Evolutionary conservation across 169 alveolate genomes (phyloP), one percentile per base, ranked within the genome.

Genomic region (Cryptosporidium muris): DNA sequence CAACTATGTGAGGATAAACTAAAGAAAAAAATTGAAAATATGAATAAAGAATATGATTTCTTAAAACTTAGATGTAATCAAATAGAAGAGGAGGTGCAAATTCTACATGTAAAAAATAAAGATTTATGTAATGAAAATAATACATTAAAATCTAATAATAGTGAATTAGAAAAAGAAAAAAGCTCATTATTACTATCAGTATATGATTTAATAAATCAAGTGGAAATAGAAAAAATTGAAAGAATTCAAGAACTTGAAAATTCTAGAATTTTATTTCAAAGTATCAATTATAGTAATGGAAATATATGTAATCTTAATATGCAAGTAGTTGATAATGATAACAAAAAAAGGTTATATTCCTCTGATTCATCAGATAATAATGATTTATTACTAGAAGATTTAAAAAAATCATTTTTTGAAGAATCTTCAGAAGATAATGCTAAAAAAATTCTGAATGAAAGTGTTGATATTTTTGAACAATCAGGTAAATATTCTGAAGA

Each of bases 191-290:
- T 74, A 8, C 11, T n/a, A 3, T 74, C 85, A 12, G 85, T 74
- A 43, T 74, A 74, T 74, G 85, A 74, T 56, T 74, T 74, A 60
- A 74, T 74, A 40, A 74, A 60, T 74, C 85, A 74, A n/a, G 51
- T 74, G 34, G 85, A 74, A 12, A 58, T 58, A 43, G 85, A 74
- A 45, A 74, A 74, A 64, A 74, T 74, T n/a, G 85, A 74, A 42
- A 74, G 85, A 49, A 74, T 74, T 37, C 85, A 62, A n/a, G 85
- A 74, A 11, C 48, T 74, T 16, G 85, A 74, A 52, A 74, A 74
- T 60, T 74, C 85, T 2, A 74, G 85, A 43, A 74, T 74, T 1
- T 42, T 74, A 14, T 74, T 74, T 60, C 85, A 74, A 2, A 74
- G 85, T 47, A 74, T 74, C 12, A 74, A 74, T 60, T 58, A 74